A percentile compares a stretch with the other conserved stretches of the same genome.
These are phyloP conservation scores for Fallopia convolvulus DNA, from an alignment of 148 eudicot genomes.

Conservation along the genomic window DNA sequence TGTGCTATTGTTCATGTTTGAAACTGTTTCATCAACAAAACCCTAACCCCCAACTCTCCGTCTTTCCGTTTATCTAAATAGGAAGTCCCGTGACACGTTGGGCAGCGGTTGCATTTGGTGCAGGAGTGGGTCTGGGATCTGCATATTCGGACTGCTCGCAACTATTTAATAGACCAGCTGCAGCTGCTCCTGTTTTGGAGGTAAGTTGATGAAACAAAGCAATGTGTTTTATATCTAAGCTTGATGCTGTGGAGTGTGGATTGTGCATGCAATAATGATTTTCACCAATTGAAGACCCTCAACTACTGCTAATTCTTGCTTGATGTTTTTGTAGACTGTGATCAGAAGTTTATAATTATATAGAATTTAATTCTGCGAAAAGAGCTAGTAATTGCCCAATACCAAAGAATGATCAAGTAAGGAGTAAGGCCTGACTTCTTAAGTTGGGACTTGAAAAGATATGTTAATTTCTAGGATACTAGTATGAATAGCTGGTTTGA, in stretches of 20 bases:
- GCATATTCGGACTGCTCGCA: conserved; percentile 80
- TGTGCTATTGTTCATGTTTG: no score
- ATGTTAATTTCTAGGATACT: no score
- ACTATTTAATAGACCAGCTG: conserved; percentile 25
- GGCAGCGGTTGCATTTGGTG: conserved; percentile 91
- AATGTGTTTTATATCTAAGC: no score
- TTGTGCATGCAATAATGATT: no score
- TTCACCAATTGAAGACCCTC: not conserved
- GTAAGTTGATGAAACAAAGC: conserved; percentile 16
- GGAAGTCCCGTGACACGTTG: conserved; percentile 89
- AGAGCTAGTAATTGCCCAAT: no score
- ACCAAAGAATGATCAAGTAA: not conserved
- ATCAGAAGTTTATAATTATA: no score
- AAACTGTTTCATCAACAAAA: no score
- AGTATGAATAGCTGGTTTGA: no score
- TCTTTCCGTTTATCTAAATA: conserved; percentile 10
- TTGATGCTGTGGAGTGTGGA: no score
- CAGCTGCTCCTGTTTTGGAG: conserved; percentile 23
- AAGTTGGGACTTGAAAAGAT: no score
- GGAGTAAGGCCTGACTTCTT: not conserved
- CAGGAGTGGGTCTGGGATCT: conserved; percentile 85
- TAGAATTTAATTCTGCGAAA: no score
- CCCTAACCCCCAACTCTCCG: not conserved
- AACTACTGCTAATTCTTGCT: not conserved
- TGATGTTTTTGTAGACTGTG: no score